Evolutionary conservation across 202 grass and related monocot genomes (phyloP).

Genomic region (Digitaria exilis): DNA sequence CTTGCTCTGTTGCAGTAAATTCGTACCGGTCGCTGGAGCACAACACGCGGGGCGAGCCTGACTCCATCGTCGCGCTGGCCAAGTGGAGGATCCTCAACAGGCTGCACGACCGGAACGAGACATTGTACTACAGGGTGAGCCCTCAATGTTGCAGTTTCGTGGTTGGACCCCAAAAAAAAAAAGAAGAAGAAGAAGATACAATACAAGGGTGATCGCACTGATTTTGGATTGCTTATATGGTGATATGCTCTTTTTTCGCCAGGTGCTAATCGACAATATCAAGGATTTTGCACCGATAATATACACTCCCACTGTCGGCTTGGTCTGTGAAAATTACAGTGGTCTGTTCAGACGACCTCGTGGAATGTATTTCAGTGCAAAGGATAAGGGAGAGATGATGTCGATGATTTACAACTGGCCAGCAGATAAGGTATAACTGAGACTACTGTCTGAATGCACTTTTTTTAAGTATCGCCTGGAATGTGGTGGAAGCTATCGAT

Average conservation of each 20-base stretch:
- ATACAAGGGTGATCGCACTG: background rate
- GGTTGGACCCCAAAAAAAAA: background rate
- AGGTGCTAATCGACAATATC: conserved; percentile 98
- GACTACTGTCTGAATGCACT: background rate
- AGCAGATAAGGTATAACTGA: conserved; percentile 52
- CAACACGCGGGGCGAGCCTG: conserved; percentile 75
- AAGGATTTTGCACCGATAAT: conserved; percentile 94
- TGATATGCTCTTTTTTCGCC: conserved; percentile 26
- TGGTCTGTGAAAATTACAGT: conserved; percentile 96
- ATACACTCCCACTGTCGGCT: conserved; percentile 92
- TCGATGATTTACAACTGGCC: conserved; percentile 99
- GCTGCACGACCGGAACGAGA: conserved; percentile 96
- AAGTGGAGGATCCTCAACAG: conserved; percentile 99
- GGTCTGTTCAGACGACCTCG: conserved; percentile 94
- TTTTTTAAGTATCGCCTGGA: background rate
- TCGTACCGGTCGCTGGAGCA: conserved; percentile 84
- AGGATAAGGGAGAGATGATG: conserved; percentile 99
- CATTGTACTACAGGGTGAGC: conserved; percentile 95
- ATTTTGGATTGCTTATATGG: background rate
- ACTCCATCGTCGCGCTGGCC: conserved; percentile 67
- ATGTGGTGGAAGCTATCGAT: background rate
- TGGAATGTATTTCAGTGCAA: conserved; percentile 99
- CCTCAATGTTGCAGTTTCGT: background rate
- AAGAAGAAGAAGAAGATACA: too few relatives aligned
- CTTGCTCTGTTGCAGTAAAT: conserved; percentile 59